Percentiles rank a stretch among this genome's conserved stretches.
Evolutionary conservation across 345 rosid species (phyloP).

Genomic region (Xanthoceras sorbifolium): DNA sequence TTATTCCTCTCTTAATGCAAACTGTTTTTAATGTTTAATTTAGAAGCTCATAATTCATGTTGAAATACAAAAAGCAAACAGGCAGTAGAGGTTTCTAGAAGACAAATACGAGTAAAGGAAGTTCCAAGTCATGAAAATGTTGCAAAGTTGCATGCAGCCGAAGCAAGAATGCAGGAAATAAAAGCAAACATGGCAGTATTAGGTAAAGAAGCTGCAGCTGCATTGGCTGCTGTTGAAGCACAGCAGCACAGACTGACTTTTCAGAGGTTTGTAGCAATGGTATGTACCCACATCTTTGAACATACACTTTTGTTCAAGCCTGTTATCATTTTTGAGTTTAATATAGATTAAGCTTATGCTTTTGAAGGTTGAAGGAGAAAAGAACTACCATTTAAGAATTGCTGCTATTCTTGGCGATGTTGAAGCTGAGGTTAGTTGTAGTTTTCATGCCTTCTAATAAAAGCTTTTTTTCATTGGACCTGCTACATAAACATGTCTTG

Average conservation of each 20-base stretch:
- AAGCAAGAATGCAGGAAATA: slow-evolving; percentile 79
- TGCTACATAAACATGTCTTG: slow-evolving; percentile 6
- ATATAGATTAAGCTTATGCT: slow-evolving; percentile 7
- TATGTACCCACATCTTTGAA: slow-evolving; percentile 25
- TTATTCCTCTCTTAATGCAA: slow-evolving; percentile 5
- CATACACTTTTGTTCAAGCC: slow-evolving; percentile 10
- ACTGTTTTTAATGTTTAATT: slow-evolving; percentile 18
- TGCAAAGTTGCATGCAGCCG: slow-evolving; percentile 85
- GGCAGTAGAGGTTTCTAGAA: slow-evolving; percentile 78
- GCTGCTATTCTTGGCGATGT: slow-evolving; percentile 92
- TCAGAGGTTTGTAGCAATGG: slow-evolving; percentile 95
- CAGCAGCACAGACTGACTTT: slow-evolving; percentile 91
- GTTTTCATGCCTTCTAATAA: not conserved
- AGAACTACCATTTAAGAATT: slow-evolving; percentile 75
- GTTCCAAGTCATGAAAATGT: slow-evolving; percentile 86
- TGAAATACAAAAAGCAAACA: slow-evolving; percentile 44
- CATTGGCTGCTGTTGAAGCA: slow-evolving; percentile 92
- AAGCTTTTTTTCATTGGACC: slow-evolving; percentile 9
- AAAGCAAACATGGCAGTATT: slow-evolving; percentile 93
- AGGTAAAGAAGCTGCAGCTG: slow-evolving; percentile 97
- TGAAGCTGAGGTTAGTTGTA: slow-evolving; percentile 91
- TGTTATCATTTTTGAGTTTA: slow-evolving; percentile 13
- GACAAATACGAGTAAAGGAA: slow-evolving; percentile 83
- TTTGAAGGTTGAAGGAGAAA: slow-evolving; percentile 92
- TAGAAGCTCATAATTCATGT: slow-evolving; percentile 29